phyloP scores from a whole-genome alignment of 75 land plant species.

The Picea sitchensis region DNA sequence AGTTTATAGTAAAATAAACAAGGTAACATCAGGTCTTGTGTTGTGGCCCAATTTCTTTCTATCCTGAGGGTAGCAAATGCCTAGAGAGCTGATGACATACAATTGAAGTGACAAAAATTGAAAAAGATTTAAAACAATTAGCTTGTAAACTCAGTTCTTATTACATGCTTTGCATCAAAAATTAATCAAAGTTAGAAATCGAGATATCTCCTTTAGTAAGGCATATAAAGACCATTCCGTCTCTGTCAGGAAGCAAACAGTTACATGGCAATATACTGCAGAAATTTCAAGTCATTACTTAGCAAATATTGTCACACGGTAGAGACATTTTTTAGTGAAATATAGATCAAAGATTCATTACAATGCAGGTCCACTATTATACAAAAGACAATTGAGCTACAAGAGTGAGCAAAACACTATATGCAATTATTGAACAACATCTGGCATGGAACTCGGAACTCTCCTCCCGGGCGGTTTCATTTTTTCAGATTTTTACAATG shows the following conservation, averaged over 20 bases:
- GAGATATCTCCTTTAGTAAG: neutral
- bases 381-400: neutral
- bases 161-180: neutral
- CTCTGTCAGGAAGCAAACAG: neutral
- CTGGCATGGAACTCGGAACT: neutral
- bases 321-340: neutral
- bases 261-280: neutral
- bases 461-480: neutral
- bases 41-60: neutral
- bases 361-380: neutral
- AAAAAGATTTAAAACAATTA: neutral
- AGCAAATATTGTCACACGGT: neutral
- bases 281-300: neutral
- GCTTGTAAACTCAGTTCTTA: neutral
- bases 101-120: neutral
- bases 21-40: neutral
- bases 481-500: neutral
- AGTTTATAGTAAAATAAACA: neutral
- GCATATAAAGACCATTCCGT: neutral
- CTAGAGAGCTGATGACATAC: neutral
- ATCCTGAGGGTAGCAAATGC: neutral
- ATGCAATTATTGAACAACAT: neutral
- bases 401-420: neutral
- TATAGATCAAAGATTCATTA: neutral
- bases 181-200: no score